These are phyloP conservation scores for Trypethelium eluteriae DNA, from an alignment of 495 filamentous ascomycete genomes.

Conservation along the genomic window DNA sequence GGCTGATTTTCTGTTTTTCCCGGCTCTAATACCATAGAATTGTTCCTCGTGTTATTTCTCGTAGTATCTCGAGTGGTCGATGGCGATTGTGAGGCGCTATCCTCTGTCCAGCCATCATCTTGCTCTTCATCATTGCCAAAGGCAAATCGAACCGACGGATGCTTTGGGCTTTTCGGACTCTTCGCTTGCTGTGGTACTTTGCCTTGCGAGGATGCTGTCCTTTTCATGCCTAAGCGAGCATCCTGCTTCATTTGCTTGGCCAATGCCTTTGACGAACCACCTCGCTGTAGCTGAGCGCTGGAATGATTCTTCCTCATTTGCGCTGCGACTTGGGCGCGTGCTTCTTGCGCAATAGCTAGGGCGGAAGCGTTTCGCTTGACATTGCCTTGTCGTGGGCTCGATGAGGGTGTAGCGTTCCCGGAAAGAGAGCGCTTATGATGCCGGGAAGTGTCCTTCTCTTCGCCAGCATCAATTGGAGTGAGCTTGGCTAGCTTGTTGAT, in stretches of 20 bases:
- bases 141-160: background rate
- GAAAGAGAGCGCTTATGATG: slow-evolving; percentile 28
- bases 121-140: slow-evolving; percentile 17
- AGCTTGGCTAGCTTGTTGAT: slow-evolving; percentile 30
- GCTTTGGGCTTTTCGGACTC: slow-evolving; percentile 3
- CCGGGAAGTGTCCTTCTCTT: slow-evolving; percentile 24
- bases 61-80: slow-evolving; percentile 38
- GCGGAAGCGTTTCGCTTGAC: slow-evolving; percentile 34
- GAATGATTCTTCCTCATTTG: slow-evolving; percentile 15
- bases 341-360: slow-evolving; percentile 21
- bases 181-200: background rate
- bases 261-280: slow-evolving; percentile 7
- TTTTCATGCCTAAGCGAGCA: background rate
- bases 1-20: background rate
- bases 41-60: slow-evolving; percentile 33
- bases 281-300: slow-evolving; percentile 12
- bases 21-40: background rate
- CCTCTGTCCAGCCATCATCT: slow-evolving; percentile 39
- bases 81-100: slow-evolving; percentile 38
- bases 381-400: slow-evolving; percentile 28
- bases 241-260: slow-evolving; percentile 8
- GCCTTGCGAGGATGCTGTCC: background rate
- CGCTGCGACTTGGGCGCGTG: background rate
- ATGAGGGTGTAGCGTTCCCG: slow-evolving; percentile 23
- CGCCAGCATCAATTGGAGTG: slow-evolving; percentile 17